phyloP scores from a whole-genome alignment of 805 yeast genomes.

The Wickerhamomyces pijperi region DNA sequence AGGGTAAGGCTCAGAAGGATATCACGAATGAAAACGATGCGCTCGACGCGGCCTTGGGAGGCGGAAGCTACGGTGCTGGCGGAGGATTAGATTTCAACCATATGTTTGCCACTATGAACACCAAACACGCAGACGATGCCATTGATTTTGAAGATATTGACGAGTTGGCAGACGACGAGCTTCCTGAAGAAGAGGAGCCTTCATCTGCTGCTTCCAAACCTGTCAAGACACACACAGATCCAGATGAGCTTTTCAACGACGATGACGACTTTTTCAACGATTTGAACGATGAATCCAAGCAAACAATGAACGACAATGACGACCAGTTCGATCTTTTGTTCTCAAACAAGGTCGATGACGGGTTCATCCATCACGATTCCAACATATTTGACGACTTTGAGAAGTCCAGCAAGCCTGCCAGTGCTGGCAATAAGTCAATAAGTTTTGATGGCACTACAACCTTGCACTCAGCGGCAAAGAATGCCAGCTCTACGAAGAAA shows the following conservation, averaged over 20 bases:
- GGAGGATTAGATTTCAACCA: conserved; percentile 9
- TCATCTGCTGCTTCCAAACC: conserved; percentile 4
- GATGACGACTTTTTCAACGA: conserved; percentile 29
- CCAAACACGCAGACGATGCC: conserved; percentile 82
- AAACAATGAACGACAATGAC: conserved; percentile 3
- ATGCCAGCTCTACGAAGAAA: conserved; percentile 1
- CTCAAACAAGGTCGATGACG: conserved; percentile 18
- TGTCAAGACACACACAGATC: conserved; percentile 16
- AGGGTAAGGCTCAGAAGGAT: conserved; percentile 7
- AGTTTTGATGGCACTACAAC: too few species aligned
- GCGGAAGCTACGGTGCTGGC: conserved; percentile 15
- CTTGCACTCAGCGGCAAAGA: too few species aligned
- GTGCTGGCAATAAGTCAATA: too few species aligned
- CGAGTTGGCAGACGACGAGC: conserved; percentile 85
- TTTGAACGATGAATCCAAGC: conserved; percentile 24
- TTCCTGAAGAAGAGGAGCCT: conserved; percentile 21
- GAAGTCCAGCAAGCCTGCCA: neutral
- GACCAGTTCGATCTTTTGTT: conserved; percentile 18
- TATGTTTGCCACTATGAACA: conserved; percentile 17
- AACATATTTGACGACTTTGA: conserved; percentile 11
- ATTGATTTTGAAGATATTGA: conserved; percentile 91
- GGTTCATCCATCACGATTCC: conserved; percentile 2
- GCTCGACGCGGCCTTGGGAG: conserved; percentile 25
- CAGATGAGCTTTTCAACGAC: conserved; percentile 17
- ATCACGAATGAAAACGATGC: conserved; percentile 28